Percentiles rank a stretch among this genome's conserved stretches.
phyloP scores from a whole-genome alignment of 768 basidiomycete species.

The Pilatotrama ljubarskyi region DNA sequence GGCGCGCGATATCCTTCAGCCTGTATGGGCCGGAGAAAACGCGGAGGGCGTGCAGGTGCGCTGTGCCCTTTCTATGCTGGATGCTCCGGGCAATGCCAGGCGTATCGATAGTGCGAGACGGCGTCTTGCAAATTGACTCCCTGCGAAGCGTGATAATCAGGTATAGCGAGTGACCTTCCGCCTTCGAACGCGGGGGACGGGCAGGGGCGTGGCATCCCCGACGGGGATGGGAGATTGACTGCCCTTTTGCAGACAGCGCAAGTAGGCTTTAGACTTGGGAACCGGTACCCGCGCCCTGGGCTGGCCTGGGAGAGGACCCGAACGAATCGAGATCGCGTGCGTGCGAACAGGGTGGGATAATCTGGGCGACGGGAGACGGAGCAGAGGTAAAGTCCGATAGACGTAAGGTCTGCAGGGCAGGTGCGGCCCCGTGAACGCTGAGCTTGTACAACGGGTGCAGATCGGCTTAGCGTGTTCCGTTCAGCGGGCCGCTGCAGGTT shows the following conservation, averaged over 20 bases:
- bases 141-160: not conserved
- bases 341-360: not conserved
- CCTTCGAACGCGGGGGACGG: not conserved
- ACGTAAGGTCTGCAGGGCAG: not conserved
- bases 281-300: not conserved
- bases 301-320: not conserved
- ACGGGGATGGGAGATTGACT: not conserved
- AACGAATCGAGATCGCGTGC: not conserved
- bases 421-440: not conserved
- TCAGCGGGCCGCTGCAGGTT: too few species aligned
- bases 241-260: not conserved
- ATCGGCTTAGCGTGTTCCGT: too few species aligned
- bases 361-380: not conserved
- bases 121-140: not conserved
- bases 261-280: conserved; percentile 18
- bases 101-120: not conserved
- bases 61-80: not conserved
- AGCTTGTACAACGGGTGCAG: not conserved
- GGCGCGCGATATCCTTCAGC: not conserved
- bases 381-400: not conserved
- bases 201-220: not conserved
- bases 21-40: conserved; percentile 6
- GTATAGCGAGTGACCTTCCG: not conserved
- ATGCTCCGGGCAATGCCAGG: not conserved
- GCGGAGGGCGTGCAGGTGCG: conserved; percentile 4